phyloP scores from a whole-genome alignment of 78 protist genomes.

The Dictyostelium citrinum region DNA sequence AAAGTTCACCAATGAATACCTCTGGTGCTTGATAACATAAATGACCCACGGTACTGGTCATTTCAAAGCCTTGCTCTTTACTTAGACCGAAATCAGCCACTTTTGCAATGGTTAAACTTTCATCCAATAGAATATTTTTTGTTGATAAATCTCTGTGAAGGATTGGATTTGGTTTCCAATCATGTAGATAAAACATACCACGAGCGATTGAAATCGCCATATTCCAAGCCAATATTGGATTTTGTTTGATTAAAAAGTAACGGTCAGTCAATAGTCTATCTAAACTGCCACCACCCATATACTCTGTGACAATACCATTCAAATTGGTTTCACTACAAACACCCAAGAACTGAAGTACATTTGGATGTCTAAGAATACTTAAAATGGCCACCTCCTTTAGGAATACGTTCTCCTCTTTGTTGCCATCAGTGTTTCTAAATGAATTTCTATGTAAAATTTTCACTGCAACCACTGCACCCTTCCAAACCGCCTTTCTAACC shows the following conservation, averaged over 20 bases:
- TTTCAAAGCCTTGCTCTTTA: conserved; percentile 70
- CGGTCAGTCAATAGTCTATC: conserved; percentile 51
- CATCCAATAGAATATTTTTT: conserved; percentile 79
- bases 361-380: conserved; percentile 65
- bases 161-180: conserved; percentile 79
- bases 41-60: conserved; percentile 74
- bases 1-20: conserved; percentile 72
- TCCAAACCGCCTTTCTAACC: conserved; percentile 77
- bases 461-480: conserved; percentile 78
- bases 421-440: conserved; percentile 57
- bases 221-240: conserved; percentile 54
- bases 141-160: conserved; percentile 83
- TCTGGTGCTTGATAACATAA: conserved; percentile 82
- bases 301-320: conserved; percentile 74
- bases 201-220: conserved; percentile 36
- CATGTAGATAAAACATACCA: conserved; percentile 84
- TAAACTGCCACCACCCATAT: conserved; percentile 73
- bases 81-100: conserved; percentile 83
- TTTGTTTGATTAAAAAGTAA: not conserved
- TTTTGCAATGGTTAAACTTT: conserved; percentile 37
- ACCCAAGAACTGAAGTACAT: conserved; percentile 73
- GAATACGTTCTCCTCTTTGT: conserved; percentile 56
- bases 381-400: conserved; percentile 74
- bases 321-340: conserved; percentile 70
- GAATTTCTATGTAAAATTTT: conserved; percentile 60